Evolutionary conservation across 2,329 filamentous ascomycete species (phyloP).

Genomic region (Xylaria polymorpha): DNA sequence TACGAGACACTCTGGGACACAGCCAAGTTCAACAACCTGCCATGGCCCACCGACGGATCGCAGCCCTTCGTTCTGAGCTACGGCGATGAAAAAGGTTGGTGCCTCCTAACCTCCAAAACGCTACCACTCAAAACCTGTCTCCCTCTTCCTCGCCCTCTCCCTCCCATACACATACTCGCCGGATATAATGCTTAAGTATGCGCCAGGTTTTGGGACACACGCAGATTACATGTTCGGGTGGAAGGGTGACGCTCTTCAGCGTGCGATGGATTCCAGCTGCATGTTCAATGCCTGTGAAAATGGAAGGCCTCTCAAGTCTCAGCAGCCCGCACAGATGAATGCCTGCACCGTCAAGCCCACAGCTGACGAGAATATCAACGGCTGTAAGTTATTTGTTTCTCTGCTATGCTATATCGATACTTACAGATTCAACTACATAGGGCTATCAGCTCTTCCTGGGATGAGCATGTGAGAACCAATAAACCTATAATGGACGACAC

Average conservation of each 20-base stretch:
- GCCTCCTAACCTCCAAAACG: too few relatives aligned
- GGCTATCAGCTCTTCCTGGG: slow-evolving; percentile 43
- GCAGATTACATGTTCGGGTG: slow-evolving; percentile 57
- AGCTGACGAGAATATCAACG: slow-evolving; percentile 46
- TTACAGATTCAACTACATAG: slow-evolving; percentile 26
- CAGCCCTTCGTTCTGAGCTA: slow-evolving; percentile 49
- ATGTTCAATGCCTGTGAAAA: slow-evolving; percentile 51
- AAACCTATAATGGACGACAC: neutral
- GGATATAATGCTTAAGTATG: too few relatives aligned
- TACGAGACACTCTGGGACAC: slow-evolving; percentile 61
- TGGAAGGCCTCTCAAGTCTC: slow-evolving; percentile 46
- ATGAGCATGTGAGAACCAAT: slow-evolving; percentile 26
- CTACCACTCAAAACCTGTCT: too few relatives aligned
- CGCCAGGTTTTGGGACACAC: slow-evolving; percentile 50
- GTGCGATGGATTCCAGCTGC: slow-evolving; percentile 49
- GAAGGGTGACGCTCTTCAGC: slow-evolving; percentile 50
- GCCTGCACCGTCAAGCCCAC: slow-evolving; percentile 43
- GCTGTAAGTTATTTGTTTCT: slow-evolving; percentile 40
- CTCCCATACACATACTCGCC: too few relatives aligned
- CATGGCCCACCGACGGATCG: slow-evolving; percentile 51
- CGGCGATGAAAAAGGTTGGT: slow-evolving; percentile 43
- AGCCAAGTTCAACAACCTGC: slow-evolving; percentile 52
- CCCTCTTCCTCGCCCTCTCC: too few relatives aligned
- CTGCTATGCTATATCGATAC: neutral
- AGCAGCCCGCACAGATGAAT: slow-evolving; percentile 46